Conservation (phyloP, 164 flowering plant species). For the Echeveria elegans region DNA sequence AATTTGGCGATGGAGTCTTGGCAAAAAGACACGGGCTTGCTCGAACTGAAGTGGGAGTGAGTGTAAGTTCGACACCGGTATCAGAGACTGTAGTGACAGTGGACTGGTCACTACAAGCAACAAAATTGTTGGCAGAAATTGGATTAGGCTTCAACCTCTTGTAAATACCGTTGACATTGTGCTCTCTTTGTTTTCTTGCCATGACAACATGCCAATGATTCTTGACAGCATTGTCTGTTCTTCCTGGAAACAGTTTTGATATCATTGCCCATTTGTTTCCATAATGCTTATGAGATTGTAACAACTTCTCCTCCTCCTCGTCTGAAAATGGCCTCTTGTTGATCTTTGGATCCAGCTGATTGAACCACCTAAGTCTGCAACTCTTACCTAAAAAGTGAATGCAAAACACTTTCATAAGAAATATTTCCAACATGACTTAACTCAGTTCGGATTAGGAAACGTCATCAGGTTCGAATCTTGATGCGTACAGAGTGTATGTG, state of each 20-base stretch:
- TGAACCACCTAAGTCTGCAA: slow-evolving; percentile 73
- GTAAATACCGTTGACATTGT: slow-evolving; percentile 35
- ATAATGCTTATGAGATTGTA: slow-evolving; percentile 56
- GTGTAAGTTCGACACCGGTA: neutral
- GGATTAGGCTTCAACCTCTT: slow-evolving; percentile 43
- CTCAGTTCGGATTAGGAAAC: too few species aligned
- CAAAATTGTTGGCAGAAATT: neutral
- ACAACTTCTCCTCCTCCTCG: slow-evolving; percentile 64
- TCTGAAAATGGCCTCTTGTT: slow-evolving; percentile 59
- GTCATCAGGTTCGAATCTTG: too few species aligned
- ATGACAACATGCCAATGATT: slow-evolving; percentile 81
- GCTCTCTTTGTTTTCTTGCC: slow-evolving; percentile 72
- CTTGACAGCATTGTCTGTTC: slow-evolving; percentile 75
- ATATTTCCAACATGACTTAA: too few species aligned
- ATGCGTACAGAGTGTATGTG: too few species aligned
- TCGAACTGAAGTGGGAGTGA: neutral
- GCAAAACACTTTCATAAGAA: too few species aligned
- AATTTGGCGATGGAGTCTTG: neutral
- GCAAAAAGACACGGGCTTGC: neutral
- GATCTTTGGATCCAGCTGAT: slow-evolving; percentile 70
- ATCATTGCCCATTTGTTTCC: slow-evolving; percentile 83
- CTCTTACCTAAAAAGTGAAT: slow-evolving; percentile 43
- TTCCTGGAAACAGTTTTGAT: slow-evolving; percentile 76
- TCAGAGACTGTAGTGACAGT: neutral
- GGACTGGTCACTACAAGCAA: neutral